Conservation (phyloP, 371 early-diverging fungal species). For the Syncephalastrum contaminatum region DNA sequence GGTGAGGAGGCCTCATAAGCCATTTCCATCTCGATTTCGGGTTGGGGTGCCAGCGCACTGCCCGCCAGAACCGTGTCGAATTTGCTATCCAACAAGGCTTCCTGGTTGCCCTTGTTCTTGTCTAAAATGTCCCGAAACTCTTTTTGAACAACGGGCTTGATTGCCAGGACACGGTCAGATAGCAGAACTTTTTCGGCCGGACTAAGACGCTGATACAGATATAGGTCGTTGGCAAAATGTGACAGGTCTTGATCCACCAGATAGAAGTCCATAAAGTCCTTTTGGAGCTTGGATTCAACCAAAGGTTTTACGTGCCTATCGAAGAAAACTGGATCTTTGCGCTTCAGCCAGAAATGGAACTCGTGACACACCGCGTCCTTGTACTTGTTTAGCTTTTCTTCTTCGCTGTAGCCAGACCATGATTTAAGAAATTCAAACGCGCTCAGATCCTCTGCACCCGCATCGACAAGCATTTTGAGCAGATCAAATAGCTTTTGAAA, state of each 20-base stretch:
- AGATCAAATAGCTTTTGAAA: conserved; percentile 34
- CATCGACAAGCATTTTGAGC: conserved; percentile 11
- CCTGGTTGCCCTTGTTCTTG: neutral
- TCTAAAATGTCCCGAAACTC: conserved; percentile 26
- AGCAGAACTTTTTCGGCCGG: conserved; percentile 49
- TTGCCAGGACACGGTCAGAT: conserved; percentile 31
- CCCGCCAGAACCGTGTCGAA: conserved; percentile 24
- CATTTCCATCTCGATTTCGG: too few relatives aligned
- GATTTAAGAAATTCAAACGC: conserved; percentile 23
- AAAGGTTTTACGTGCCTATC: conserved; percentile 37
- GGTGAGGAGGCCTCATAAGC: too few relatives aligned
- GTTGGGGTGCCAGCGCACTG: conserved; percentile 6
- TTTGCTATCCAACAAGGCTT: too few relatives aligned
- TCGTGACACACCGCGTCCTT: conserved; percentile 50
- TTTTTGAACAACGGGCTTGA: conserved; percentile 26
- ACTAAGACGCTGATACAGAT: conserved; percentile 31
- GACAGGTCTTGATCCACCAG: conserved; percentile 38
- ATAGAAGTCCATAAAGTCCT: conserved; percentile 53
- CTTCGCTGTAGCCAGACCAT: conserved; percentile 20
- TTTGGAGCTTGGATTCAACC: conserved; percentile 52
- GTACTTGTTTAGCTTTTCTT: conserved; percentile 27
- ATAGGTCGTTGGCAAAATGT: conserved; percentile 27
- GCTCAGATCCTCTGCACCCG: neutral
- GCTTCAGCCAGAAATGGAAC: conserved; percentile 56
- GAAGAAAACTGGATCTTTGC: conserved; percentile 49